Conservation (phyloP, 2,329 filamentous ascomycete genomes). For the Dothiorella sarmentorum region DNA sequence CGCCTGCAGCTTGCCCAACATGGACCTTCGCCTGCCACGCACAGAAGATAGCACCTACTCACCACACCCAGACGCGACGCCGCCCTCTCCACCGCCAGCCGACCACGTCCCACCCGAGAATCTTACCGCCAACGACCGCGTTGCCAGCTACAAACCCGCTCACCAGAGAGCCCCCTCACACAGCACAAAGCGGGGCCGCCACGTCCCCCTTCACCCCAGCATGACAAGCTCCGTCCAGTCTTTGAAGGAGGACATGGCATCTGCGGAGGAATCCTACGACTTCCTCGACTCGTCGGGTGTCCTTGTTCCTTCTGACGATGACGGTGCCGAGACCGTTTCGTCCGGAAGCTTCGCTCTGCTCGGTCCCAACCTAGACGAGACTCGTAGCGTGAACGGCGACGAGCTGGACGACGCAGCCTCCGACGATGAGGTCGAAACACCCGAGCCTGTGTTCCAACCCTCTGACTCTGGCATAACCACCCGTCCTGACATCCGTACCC, state of each 20-base stretch:
- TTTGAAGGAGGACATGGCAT: not conserved
- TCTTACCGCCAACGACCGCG: slow-evolving; percentile 6
- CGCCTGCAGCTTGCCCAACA: slow-evolving; percentile 10
- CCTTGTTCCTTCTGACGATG: slow-evolving; percentile 14
- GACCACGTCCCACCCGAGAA: slow-evolving; percentile 1
- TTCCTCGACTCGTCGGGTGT: slow-evolving; percentile 5
- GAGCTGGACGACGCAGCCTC: not conserved
- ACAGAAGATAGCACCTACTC: slow-evolving; percentile 14
- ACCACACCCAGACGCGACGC: slow-evolving; percentile 9
- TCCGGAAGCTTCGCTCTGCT: slow-evolving; percentile 12
- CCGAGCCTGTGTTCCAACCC: slow-evolving; percentile 17
- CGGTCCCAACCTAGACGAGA: slow-evolving; percentile 8
- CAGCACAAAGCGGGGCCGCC: slow-evolving; percentile 1
- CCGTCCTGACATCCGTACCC: slow-evolving; percentile 9
- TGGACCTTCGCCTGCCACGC: slow-evolving; percentile 13
- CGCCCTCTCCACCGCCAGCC: not conserved
- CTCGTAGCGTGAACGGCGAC: slow-evolving; percentile 5
- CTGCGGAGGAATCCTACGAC: not conserved
- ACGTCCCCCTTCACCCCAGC: not conserved
- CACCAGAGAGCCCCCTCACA: not conserved
- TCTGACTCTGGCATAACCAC: slow-evolving; percentile 13
- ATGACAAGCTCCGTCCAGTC: not conserved
- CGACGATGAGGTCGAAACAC: slow-evolving; percentile 9
- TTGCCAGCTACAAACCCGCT: slow-evolving; percentile 6
- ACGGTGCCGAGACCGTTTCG: slow-evolving; percentile 16